Evolutionary conservation across 2,329 filamentous ascomycete species (phyloP).

Genomic region (Diaporthe citri): DNA sequence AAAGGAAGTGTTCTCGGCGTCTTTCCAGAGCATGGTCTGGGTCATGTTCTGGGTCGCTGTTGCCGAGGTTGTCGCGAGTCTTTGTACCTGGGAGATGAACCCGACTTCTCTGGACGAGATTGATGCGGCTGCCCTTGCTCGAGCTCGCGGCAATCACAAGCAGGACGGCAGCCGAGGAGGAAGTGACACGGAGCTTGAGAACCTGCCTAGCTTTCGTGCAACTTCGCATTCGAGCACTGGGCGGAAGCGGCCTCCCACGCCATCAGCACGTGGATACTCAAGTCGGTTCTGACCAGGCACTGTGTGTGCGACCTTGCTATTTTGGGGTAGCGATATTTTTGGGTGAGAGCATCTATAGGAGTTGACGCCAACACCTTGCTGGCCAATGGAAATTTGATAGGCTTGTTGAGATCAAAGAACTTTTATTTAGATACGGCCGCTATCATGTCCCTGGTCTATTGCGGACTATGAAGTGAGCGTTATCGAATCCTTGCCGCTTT

Average conservation of each 20-base stretch:
- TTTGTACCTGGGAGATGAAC: conserved; percentile 58
- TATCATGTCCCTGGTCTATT: not conserved
- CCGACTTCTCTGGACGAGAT: conserved; percentile 48
- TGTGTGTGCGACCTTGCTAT: not conserved
- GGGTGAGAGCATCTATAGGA: not conserved
- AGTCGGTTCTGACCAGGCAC: not conserved
- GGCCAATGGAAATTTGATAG: not conserved
- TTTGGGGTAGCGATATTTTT: not conserved
- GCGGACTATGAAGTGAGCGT: too few relatives aligned
- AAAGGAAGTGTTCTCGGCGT: conserved; percentile 57
- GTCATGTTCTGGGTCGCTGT: conserved; percentile 60
- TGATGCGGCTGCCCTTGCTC: conserved; percentile 45
- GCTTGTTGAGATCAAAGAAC: not conserved
- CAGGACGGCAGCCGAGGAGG: conserved; percentile 35
- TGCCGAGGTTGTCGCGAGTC: conserved; percentile 57
- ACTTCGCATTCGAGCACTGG: not conserved
- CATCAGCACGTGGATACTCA: not conserved
- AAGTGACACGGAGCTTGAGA: conserved; percentile 49
- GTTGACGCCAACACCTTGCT: not conserved
- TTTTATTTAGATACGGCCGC: too few relatives aligned
- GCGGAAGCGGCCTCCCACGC: conserved; percentile 10
- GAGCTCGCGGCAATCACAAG: conserved; percentile 35
- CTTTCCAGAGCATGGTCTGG: conserved; percentile 60
- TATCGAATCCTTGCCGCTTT: not conserved
- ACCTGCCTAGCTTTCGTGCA: conserved; percentile 39